phyloP scores from a whole-genome alignment of 2,329 filamentous ascomycete genomes.

The Talaromyces sp. region DNA sequence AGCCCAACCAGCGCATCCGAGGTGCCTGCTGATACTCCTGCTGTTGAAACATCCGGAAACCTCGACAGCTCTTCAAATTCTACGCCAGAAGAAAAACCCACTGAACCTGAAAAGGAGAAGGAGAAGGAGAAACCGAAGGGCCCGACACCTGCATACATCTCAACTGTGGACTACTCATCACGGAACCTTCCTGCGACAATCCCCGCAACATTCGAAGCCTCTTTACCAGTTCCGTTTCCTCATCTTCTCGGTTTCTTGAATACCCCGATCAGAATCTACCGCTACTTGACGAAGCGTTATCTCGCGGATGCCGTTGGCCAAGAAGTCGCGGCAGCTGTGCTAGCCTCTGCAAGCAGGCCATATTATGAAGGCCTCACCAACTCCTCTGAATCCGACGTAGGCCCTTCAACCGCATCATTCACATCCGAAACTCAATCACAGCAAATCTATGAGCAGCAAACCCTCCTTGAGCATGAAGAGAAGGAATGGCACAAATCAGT shows the following conservation, averaged over 20 bases:
- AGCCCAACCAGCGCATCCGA: conserved; percentile 20
- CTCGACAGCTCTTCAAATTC: conserved; percentile 26
- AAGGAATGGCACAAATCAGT: conserved; percentile 79
- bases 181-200: conserved; percentile 62
- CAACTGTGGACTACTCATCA: conserved; percentile 65
- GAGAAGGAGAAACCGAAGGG: conserved; percentile 50
- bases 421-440: conserved; percentile 16
- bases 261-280: conserved; percentile 78
- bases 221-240: conserved; percentile 70
- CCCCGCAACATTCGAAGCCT: conserved; percentile 70
- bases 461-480: conserved; percentile 67
- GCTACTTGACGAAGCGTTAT: conserved; percentile 76
- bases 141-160: conserved; percentile 70
- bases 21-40: conserved; percentile 15
- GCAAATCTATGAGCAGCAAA: conserved; percentile 60
- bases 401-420: neutral
- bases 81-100: conserved; percentile 11
- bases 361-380: conserved; percentile 32
- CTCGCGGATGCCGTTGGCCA: conserved; percentile 86
- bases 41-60: conserved; percentile 7
- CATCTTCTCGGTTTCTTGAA: conserved; percentile 91
- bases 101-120: conserved; percentile 48
- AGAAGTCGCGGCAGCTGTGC: conserved; percentile 79
- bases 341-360: conserved; percentile 48
- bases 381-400: conserved; percentile 18